Percentiles rank a stretch among this genome's conserved stretches.
phyloP scores from a whole-genome alignment of 2,329 filamentous ascomycete species.

The Phialophora verrucosa region DNA sequence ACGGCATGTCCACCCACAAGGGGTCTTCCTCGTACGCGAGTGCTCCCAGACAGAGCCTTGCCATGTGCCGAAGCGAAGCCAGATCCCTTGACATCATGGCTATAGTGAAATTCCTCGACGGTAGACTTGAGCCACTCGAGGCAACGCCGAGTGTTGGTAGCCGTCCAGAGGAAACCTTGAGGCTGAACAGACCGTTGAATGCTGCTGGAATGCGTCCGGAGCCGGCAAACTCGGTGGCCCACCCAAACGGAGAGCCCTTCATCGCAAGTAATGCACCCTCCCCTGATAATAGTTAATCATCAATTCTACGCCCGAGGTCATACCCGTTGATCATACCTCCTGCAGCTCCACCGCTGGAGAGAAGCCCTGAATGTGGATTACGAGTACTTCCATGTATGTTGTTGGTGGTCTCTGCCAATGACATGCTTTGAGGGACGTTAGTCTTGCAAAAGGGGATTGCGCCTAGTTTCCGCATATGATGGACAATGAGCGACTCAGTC shows the following conservation, averaged over 20 bases:
- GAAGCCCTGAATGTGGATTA: conserved; percentile 46
- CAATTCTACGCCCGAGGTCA: not conserved
- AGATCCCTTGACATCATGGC: conserved; percentile 41
- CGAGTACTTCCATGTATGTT: conserved; percentile 50
- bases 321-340: conserved; percentile 40
- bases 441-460: conserved; percentile 56
- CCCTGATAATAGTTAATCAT: conserved; percentile 31
- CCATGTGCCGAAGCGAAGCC: conserved; percentile 22
- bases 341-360: conserved; percentile 46
- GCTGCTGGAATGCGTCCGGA: conserved; percentile 46
- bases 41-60: conserved; percentile 32
- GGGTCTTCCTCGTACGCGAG: conserved; percentile 24
- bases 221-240: conserved; percentile 45
- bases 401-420: conserved; percentile 50
- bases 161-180: conserved; percentile 24
- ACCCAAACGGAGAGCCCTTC: conserved; percentile 42
- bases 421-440: conserved; percentile 61
- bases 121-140: conserved; percentile 34
- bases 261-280: conserved; percentile 46
- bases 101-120: conserved; percentile 43
- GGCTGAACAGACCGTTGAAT: conserved; percentile 39
- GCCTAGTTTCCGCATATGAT: conserved; percentile 51
- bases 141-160: conserved; percentile 23
- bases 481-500: conserved; percentile 48
- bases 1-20: conserved; percentile 26